phyloP scores from a whole-genome alignment of 2,329 filamentous ascomycete genomes.

The Cytospora mali region DNA sequence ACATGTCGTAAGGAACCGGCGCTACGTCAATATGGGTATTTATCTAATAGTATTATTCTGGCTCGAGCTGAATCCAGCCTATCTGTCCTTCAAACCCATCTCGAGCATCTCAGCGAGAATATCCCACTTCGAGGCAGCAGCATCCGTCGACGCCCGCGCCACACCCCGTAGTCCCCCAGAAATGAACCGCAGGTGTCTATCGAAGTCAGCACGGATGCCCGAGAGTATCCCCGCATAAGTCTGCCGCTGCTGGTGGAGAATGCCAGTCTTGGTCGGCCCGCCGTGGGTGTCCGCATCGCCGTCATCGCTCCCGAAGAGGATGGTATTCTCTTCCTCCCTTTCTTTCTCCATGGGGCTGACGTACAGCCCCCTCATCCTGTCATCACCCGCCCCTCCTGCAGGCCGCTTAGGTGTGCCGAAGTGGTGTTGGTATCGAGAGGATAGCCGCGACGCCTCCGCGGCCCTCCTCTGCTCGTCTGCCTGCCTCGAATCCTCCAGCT shows the following conservation, averaged over 20 bases:
- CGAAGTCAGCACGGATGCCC: constrained; percentile 64
- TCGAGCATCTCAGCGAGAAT: constrained; percentile 80
- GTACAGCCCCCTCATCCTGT: constrained; percentile 27
- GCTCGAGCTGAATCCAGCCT: background rate
- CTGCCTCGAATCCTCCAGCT: constrained; percentile 64
- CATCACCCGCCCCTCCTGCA: constrained; percentile 21
- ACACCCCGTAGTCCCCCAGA: constrained; percentile 73
- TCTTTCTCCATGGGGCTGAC: constrained; percentile 37
- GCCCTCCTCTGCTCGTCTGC: constrained; percentile 42
- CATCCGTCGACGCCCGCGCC: constrained; percentile 70
- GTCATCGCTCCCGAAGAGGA: constrained; percentile 30
- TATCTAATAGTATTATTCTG: background rate
- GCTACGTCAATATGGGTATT: background rate
- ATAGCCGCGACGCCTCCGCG: constrained; percentile 29
- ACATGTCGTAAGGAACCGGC: background rate
- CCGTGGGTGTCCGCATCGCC: constrained; percentile 41
- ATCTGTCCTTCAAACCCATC: constrained; percentile 40
- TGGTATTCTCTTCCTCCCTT: constrained; percentile 31
- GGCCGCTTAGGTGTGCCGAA: constrained; percentile 17
- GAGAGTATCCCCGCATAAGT: constrained; percentile 56
- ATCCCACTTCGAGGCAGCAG: constrained; percentile 68
- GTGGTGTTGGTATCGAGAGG: background rate
- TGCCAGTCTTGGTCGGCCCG: constrained; percentile 37
- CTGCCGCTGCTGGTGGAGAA: constrained; percentile 33
- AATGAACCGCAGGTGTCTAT: constrained; percentile 69